These are phyloP conservation scores for Cicer pinnatifidum DNA, from an alignment of 306 rosid genomes.

Conservation along the genomic window DNA sequence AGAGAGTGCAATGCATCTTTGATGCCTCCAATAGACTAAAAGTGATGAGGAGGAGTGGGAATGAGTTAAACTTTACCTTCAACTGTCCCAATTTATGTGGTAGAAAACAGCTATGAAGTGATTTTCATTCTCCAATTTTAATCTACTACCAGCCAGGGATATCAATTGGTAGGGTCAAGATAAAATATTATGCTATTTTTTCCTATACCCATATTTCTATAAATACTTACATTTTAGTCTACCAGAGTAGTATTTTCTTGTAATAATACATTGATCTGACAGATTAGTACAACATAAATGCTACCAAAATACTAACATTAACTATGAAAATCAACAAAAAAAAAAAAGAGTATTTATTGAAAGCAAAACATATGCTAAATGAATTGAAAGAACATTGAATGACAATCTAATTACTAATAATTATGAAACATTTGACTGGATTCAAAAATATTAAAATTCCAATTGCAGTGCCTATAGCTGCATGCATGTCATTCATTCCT, in stretches of 20 bases:
- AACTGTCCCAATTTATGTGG: not conserved
- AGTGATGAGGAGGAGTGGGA: not conserved
- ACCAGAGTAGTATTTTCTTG: not conserved
- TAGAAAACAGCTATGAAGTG: not conserved
- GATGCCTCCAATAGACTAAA: not conserved
- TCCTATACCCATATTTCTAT: not conserved
- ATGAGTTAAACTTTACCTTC: not conserved
- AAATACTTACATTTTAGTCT: not conserved
- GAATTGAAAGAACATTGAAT: not conserved
- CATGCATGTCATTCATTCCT: not conserved
- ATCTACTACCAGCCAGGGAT: not conserved
- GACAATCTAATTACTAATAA: not conserved
- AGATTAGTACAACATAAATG: not conserved
- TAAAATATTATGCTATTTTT: not conserved
- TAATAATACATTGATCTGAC: not conserved
- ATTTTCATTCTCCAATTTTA: conserved; percentile 4
- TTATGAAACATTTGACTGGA: not conserved
- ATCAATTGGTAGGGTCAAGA: not conserved
- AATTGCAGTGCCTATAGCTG: not conserved
- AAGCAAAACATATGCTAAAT: not conserved
- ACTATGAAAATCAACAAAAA: not conserved
- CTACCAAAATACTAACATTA: not conserved
- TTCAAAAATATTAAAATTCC: too few relatives aligned
- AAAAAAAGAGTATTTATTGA: not conserved
- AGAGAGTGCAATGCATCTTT: not conserved